Evolutionary conservation across 345 rosid species (phyloP).

Genomic region (Cardamine resedifolia): DNA sequence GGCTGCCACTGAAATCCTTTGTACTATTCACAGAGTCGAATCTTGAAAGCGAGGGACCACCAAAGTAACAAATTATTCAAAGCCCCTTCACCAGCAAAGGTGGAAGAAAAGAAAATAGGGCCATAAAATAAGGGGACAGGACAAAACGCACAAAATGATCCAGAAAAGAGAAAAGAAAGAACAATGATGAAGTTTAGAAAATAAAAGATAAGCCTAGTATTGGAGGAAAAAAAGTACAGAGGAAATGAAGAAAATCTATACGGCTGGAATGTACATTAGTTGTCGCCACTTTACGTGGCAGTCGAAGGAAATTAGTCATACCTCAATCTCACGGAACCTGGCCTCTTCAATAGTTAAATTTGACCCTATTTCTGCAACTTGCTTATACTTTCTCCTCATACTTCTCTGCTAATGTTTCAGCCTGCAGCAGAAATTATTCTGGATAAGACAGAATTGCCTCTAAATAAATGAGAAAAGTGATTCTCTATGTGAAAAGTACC

Average conservation of each 20-base stretch:
- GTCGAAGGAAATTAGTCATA: constrained; percentile 32
- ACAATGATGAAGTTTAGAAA: neutral
- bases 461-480: constrained; percentile 9
- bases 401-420: constrained; percentile 80
- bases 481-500: constrained; percentile 46
- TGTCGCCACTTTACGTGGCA: constrained; percentile 23
- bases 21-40: too few species aligned
- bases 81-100: constrained; percentile 13
- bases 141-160: constrained; percentile 15
- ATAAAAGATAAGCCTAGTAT: constrained; percentile 8
- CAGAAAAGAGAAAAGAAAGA: constrained; percentile 1
- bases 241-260: neutral
- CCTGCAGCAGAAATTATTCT: constrained; percentile 52
- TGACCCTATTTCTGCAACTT: constrained; percentile 93
- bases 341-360: constrained; percentile 95
- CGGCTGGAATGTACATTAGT: neutral
- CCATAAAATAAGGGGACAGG: constrained; percentile 5
- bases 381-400: constrained; percentile 98
- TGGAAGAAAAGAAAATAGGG: constrained; percentile 5
- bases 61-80: neutral
- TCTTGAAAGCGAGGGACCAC: too few species aligned
- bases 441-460: constrained; percentile 27
- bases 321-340: constrained; percentile 90
- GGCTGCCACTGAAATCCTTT: too few species aligned
- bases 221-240: neutral